Percentiles rank a stretch among this genome's conserved stretches.
Evolutionary conservation across 306 rosid species (phyloP).

Genomic region (Albizia julibrissin): DNA sequence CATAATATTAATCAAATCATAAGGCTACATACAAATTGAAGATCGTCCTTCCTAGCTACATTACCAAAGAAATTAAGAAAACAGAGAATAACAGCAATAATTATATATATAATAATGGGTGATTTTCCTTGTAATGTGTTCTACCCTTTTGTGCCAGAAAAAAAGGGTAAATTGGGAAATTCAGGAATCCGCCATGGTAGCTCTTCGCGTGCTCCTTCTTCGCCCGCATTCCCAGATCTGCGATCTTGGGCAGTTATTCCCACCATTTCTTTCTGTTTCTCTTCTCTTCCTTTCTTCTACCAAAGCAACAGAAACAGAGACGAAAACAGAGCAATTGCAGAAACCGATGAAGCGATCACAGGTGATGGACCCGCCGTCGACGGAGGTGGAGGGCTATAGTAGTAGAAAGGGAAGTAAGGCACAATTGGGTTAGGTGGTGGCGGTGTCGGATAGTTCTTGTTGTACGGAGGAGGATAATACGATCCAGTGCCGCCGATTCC

Average conservation of each 20-base stretch:
- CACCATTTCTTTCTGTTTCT: not conserved
- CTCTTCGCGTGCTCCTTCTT: not conserved
- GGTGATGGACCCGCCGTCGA: slow-evolving; percentile 38
- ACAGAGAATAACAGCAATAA: not conserved
- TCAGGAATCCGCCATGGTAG: not conserved
- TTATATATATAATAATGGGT: not conserved
- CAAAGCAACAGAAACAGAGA: slow-evolving; percentile 42
- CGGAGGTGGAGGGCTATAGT: slow-evolving; percentile 67
- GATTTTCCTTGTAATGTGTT: not conserved
- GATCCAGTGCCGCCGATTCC: slow-evolving; percentile 37
- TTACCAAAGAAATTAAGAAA: not conserved
- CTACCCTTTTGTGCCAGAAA: not conserved
- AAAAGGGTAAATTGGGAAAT: slow-evolving; percentile 37
- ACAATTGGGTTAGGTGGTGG: slow-evolving; percentile 99
- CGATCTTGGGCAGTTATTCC: slow-evolving; percentile 56
- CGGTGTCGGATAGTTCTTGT: slow-evolving; percentile 60
- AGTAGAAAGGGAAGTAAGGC: slow-evolving; percentile 88
- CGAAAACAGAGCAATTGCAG: slow-evolving; percentile 25
- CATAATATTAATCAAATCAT: not conserved
- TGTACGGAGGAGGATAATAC: slow-evolving; percentile 67
- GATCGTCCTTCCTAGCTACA: not conserved
- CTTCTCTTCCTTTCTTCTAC: slow-evolving; percentile 13
- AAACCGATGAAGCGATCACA: slow-evolving; percentile 7
- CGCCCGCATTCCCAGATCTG: slow-evolving; percentile 54
- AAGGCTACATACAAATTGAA: slow-evolving; percentile 12